Evolutionary conservation across 148 eudicot genomes (phyloP), one percentile per base, ranked within the genome.

Genomic region (Amaranthus palmeri): DNA sequence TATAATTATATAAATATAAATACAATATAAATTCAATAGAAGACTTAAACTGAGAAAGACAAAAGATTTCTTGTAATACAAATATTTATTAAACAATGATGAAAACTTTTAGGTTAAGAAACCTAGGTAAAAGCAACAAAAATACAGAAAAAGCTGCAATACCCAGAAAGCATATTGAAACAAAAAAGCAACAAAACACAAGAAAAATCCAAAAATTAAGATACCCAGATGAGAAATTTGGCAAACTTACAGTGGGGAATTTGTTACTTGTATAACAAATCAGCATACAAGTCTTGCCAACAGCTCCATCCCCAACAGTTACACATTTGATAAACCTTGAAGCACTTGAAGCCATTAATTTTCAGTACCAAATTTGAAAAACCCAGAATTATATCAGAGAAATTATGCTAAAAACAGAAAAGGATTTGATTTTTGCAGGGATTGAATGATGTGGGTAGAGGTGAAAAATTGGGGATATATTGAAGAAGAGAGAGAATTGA

Each of bases 281-380:
- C 50, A 90, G 78, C 96, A 90, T 88, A 81, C 96, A 88, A 79
- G 96, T 90, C 70, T 90, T 90, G 44, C 92, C 92, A 67, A 86
- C 92, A 80, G 96, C 92, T 5, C 96, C 96, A 83, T 90, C 96
- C 72, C 96, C 96, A 10, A 90, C 96, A 44, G 96, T 90, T 17
- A 90, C 96, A 79, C 96, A 90, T 78, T 90, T 90, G 83, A 90
- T 90, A 75, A 90, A 90, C 76, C 76, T 90, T 73, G 90, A 85
- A 58, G 78, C 86, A 81, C 73, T 86, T 69, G 90, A 65, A 83
- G 92, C 86, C 96, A 90, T 90, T 76, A 25, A 42, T 69, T 17
- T 54, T 12, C 59, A 67, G 57, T 5, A 57, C 51, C 64, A 65
- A 54, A 70, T 76, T 45, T 46, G 63, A 14, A 50, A 15, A 64